Percentiles rank a stretch among this genome's conserved stretches.
Evolutionary conservation across 176 grass and related monocot species (phyloP).

Genomic region (Dactylis glomerata): DNA sequence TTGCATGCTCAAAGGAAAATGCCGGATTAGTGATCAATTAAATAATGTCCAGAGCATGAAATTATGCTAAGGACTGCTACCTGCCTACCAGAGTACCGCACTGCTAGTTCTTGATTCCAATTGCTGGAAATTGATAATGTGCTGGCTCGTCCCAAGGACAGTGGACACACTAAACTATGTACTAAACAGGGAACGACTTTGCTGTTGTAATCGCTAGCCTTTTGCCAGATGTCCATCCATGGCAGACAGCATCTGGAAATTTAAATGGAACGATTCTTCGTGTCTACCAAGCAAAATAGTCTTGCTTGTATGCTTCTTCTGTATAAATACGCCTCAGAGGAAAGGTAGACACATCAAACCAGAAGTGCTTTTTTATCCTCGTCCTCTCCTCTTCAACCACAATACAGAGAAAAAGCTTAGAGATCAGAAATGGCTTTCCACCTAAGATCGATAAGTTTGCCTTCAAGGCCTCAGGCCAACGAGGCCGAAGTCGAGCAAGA

Average conservation of each 20-base stretch:
- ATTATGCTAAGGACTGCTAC: neutral
- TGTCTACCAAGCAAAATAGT: constrained; percentile 9
- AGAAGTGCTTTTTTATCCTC: neutral
- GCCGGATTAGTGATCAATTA: too few relatives aligned
- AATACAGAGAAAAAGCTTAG: neutral
- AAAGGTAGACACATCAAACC: constrained; percentile 8
- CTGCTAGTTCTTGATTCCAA: constrained; percentile 9
- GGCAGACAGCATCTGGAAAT: constrained; percentile 6
- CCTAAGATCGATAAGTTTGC: constrained; percentile 17
- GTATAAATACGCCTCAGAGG: constrained; percentile 5
- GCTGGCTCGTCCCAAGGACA: neutral
- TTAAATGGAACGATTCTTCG: neutral
- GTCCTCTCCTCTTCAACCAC: neutral
- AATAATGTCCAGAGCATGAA: neutral
- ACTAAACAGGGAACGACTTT: neutral
- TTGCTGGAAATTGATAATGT: constrained; percentile 4
- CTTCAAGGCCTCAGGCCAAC: neutral
- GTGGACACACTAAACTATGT: neutral
- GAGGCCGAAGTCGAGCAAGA: neutral
- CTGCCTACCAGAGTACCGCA: neutral
- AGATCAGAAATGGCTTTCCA: constrained; percentile 17
- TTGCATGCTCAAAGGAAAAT: too few relatives aligned
- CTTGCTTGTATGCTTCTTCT: neutral
- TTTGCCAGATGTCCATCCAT: neutral
- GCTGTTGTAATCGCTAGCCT: neutral